phyloP scores from a whole-genome alignment of 1,139 yeast species.

The Hyphopichia burtonii region DNA sequence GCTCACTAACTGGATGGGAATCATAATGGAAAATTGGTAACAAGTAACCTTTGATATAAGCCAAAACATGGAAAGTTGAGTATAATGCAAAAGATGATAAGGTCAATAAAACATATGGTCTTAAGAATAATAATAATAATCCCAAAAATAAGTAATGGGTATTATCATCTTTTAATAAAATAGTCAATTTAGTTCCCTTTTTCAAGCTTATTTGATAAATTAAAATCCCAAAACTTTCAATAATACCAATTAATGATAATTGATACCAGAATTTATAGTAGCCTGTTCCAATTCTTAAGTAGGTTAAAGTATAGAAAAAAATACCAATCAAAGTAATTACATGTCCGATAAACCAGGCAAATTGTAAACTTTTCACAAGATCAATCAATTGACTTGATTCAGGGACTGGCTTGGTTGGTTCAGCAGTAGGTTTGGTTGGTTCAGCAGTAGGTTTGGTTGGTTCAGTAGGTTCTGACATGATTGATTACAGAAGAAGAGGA shows the following conservation, averaged over 20 bases:
- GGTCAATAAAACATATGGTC: conserved; percentile 42
- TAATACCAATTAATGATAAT: conserved; percentile 60
- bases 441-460: background rate
- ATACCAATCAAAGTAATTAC: conserved; percentile 57
- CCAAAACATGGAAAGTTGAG: conserved; percentile 55
- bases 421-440: too few relatives aligned
- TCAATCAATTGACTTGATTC: background rate
- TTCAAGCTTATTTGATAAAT: conserved; percentile 52
- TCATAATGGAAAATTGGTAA: conserved; percentile 63
- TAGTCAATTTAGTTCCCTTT: conserved; percentile 33
- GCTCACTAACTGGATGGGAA: conserved; percentile 33
- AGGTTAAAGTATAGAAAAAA: conserved; percentile 53
- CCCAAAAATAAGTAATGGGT: conserved; percentile 50
- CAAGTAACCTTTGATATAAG: conserved; percentile 57
- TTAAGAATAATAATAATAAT: conserved; percentile 28
- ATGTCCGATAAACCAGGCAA: conserved; percentile 73
- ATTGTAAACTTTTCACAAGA: conserved; percentile 41
- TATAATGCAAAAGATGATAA: conserved; percentile 53
- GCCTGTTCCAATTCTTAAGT: conserved; percentile 19
- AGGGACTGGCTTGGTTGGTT: too few relatives aligned
- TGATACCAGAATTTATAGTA: conserved; percentile 53
- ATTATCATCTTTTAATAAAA: conserved; percentile 43
- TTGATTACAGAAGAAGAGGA: background rate
- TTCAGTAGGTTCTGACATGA: too few relatives aligned
- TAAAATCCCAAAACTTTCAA: conserved; percentile 77